Conservation (phyloP, 768 basidiomycete species). For the Amanita fuliginea region DNA sequence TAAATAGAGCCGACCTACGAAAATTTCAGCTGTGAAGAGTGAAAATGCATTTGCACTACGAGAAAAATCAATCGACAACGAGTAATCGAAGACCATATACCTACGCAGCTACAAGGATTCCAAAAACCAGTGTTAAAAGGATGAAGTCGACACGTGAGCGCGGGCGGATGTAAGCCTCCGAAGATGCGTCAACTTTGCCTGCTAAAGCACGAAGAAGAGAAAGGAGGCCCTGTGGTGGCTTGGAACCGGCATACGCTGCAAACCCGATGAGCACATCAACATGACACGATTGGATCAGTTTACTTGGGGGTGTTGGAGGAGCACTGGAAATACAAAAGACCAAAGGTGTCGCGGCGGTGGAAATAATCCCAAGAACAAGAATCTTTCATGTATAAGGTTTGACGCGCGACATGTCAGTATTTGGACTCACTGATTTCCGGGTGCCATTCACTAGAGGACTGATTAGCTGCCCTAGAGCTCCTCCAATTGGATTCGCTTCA, state of each 20-base stretch:
- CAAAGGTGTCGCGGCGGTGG: slow-evolving; percentile 48
- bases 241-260: slow-evolving; percentile 59
- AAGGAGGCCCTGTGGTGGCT: slow-evolving; percentile 35
- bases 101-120: slow-evolving; percentile 52
- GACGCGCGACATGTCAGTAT: not conserved
- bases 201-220: slow-evolving; percentile 43
- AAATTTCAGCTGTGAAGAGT: slow-evolving; percentile 54
- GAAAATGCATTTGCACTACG: slow-evolving; percentile 51
- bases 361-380: slow-evolving; percentile 60
- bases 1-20: slow-evolving; percentile 32
- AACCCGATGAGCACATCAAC: slow-evolving; percentile 7
- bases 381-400: slow-evolving; percentile 28
- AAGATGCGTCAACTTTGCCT: slow-evolving; percentile 24
- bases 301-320: slow-evolving; percentile 77
- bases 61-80: not conserved
- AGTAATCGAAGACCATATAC: slow-evolving; percentile 14
- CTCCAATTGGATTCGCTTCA: slow-evolving; percentile 66
- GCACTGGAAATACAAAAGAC: slow-evolving; percentile 45
- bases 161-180: slow-evolving; percentile 44
- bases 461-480: slow-evolving; percentile 62
- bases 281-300: slow-evolving; percentile 8
- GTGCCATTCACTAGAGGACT: slow-evolving; percentile 49
- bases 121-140: slow-evolving; percentile 50
- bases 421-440: slow-evolving; percentile 43
- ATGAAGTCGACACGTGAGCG: slow-evolving; percentile 65